phyloP scores from a whole-genome alignment of 2,329 filamentous ascomycete genomes.

The Aureobasidium mangrovei region DNA sequence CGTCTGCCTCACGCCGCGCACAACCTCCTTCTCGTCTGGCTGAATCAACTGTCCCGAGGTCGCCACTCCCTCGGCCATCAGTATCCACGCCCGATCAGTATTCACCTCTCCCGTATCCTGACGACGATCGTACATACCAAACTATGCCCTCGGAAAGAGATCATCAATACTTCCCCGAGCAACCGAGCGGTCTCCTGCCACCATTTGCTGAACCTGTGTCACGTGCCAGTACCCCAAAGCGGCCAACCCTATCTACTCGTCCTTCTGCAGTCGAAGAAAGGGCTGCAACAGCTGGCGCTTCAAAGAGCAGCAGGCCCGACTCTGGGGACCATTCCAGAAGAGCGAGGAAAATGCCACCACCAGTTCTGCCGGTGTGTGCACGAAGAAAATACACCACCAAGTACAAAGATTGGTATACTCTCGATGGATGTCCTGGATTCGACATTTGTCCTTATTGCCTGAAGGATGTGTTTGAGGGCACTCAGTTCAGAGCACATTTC shows the following conservation, averaged over 20 bases:
- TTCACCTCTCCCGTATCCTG: constrained; percentile 36
- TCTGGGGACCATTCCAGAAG: constrained; percentile 20
- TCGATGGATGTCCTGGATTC: constrained; percentile 61
- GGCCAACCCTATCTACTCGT: constrained; percentile 2
- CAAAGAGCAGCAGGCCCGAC: not conserved
- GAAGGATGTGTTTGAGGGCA: constrained; percentile 56
- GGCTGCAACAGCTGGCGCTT: not conserved
- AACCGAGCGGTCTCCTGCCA: constrained; percentile 14
- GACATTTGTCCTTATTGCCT: constrained; percentile 80
- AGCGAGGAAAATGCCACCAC: constrained; percentile 23
- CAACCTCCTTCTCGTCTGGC: constrained; percentile 23
- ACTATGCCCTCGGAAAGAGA: constrained; percentile 37
- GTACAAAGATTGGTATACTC: constrained; percentile 70
- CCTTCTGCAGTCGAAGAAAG: constrained; percentile 1
- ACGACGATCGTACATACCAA: constrained; percentile 30
- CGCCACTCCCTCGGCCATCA: constrained; percentile 20
- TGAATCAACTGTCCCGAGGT: constrained; percentile 17
- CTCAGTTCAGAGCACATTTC: constrained; percentile 60
- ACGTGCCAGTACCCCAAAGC: constrained; percentile 8
- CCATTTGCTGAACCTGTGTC: constrained; percentile 16
- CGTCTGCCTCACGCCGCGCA: constrained; percentile 20
- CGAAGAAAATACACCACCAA: constrained; percentile 53
- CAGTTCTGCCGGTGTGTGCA: constrained; percentile 56
- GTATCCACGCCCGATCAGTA: constrained; percentile 26
- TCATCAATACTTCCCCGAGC: constrained; percentile 29